These are phyloP conservation scores for Aaosphaeria arxii DNA, from an alignment of 2,329 filamentous ascomycete species.

Conservation along the genomic window DNA sequence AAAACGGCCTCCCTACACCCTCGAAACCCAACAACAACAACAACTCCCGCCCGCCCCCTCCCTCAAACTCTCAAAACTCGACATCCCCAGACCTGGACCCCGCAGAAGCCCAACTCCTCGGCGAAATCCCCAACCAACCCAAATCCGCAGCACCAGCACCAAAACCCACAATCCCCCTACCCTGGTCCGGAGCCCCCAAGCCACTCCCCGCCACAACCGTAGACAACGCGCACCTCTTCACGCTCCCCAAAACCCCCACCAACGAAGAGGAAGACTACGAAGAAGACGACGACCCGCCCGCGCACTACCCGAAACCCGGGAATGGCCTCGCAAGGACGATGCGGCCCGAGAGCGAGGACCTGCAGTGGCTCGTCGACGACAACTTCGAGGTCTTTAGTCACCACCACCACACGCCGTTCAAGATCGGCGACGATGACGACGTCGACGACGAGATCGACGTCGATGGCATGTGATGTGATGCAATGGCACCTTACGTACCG, in stretches of 20 bases:
- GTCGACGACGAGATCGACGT: too few species aligned
- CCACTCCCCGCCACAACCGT: slow-evolving; percentile 12
- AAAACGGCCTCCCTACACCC: slow-evolving; percentile 1
- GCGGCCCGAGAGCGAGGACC: slow-evolving; percentile 56
- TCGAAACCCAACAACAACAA: slow-evolving; percentile 9
- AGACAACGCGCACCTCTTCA: slow-evolving; percentile 7
- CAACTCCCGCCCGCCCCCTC: slow-evolving; percentile 6
- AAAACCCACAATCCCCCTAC: slow-evolving; percentile 9
- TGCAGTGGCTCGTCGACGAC: slow-evolving; percentile 62
- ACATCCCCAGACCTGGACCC: slow-evolving; percentile 23
- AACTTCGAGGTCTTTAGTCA: slow-evolving; percentile 59
- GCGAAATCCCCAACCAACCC: slow-evolving; percentile 18
- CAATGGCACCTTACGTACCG: too few species aligned
- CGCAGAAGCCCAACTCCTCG: slow-evolving; percentile 31
- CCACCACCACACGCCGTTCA: too few species aligned
- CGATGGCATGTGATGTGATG: too few species aligned
- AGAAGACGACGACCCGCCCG: slow-evolving; percentile 51
- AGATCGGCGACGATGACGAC: too few species aligned
- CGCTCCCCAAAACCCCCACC: background rate
- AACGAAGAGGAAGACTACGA: slow-evolving; percentile 46
- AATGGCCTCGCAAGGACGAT: slow-evolving; percentile 56
- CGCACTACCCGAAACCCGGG: slow-evolving; percentile 62
- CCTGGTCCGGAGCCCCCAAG: slow-evolving; percentile 13
- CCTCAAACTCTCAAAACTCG: slow-evolving; percentile 12
- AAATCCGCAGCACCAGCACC: background rate